Evolutionary conservation across 768 basidiomycete species (phyloP), one percentile per base, ranked within the genome.

Genomic region (Boletus reticuloceps): DNA sequence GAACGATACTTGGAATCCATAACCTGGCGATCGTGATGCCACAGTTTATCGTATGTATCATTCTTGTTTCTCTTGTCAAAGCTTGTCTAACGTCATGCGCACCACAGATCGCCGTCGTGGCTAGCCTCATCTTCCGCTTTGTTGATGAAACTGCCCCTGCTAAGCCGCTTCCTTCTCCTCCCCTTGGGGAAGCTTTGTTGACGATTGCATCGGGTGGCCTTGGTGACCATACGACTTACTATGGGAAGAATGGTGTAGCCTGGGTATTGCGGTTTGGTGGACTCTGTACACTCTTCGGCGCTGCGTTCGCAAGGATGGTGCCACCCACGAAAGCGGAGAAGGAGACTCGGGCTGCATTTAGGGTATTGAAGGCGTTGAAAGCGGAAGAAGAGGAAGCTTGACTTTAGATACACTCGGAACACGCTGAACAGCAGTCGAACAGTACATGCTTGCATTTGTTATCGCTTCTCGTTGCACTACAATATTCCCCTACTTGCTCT

Each of bases 231-330:
- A 75, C 74, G 53, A 83, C 82, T 13, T 91, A 89, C 69, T 78
- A 81, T 55, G 90, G 89, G 32, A 94, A 92, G 76, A 87, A 85
- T 51, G 95, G 95, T 34, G 93, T 97, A 29, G 91, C 88, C 3
- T 97, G 94, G 94, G 90, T 96, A 7, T 73, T 98, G 53, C 85
- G 94, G 17, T 96, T 96, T 64, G 95, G 95, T 47, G 95, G 94
- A 37, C 66, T 92, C 10, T 93, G 90, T 69, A 85, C 94, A 0
- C 72, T 97, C 54, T 75, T 82, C 36, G 94, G 91, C 31, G 94
- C 94, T 5, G 59, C 83, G 5, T 79, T 91, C 60, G 87, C 89
- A 31, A 85, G 90, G 46, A 84, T 80, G 75, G 91, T 97, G 0
- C 85, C 95, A 14, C 91, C 86, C 0, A 98, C 95, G 20, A 88